phyloP scores from a whole-genome alignment of 2,329 filamentous ascomycete species.

The Aspergillus fumigatiaffinis region DNA sequence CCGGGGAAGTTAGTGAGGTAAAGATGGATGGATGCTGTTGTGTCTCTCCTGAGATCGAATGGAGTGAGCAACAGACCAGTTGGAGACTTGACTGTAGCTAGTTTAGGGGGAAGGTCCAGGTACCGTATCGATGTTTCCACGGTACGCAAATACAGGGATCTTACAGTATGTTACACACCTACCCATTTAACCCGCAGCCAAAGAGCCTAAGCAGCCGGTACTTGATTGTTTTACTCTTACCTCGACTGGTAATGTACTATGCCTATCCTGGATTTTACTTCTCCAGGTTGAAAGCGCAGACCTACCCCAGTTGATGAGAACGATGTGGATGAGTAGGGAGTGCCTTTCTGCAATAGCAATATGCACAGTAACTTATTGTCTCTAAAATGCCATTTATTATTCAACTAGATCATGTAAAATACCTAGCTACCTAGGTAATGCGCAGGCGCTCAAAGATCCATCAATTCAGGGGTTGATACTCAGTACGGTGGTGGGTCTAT shows the following conservation, averaged over 20 bases:
- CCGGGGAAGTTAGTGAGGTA: slow-evolving; percentile 2
- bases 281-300: neutral
- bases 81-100: neutral
- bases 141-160: neutral
- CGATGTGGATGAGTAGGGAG: neutral
- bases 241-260: neutral
- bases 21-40: slow-evolving; percentile 6
- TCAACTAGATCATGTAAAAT: neutral
- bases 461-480: neutral
- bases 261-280: neutral
- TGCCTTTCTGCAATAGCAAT: neutral
- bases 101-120: slow-evolving; percentile 2
- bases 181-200: neutral
- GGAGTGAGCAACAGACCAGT: slow-evolving; percentile 1
- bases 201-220: neutral
- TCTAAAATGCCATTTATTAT: neutral
- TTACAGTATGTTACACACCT: neutral
- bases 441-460: neutral
- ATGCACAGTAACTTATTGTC: neutral
- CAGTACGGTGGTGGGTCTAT: neutral
- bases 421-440: neutral
- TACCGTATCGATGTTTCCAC: neutral
- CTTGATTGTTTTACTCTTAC: neutral
- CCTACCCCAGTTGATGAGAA: neutral
- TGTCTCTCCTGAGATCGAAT: slow-evolving; percentile 21